Conservation (phyloP, 2,329 filamentous ascomycete genomes). For the Macroventuria anomochaeta region DNA sequence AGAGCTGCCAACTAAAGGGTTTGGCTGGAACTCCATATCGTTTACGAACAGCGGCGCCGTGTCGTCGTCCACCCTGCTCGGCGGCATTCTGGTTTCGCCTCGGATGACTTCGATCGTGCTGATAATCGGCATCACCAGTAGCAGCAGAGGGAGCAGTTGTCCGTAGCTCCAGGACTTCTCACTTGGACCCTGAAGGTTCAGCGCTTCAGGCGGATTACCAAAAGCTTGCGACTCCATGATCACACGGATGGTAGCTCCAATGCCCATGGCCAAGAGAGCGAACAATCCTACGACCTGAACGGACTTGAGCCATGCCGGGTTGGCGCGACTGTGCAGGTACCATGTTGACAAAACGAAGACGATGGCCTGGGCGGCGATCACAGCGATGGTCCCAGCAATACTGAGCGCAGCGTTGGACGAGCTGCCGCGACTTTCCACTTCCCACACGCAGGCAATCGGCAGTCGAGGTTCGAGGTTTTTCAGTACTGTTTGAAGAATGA, state of each 20-base stretch:
- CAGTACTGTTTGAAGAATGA: conserved; percentile 63
- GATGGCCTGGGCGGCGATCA: conserved; percentile 64
- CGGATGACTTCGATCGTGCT: conserved; percentile 65
- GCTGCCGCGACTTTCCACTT: conserved; percentile 48
- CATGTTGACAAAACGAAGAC: conserved; percentile 67
- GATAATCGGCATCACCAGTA: conserved; percentile 66
- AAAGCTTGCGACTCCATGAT: conserved; percentile 67
- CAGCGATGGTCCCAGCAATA: conserved; percentile 65
- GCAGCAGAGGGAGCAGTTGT: conserved; percentile 65
- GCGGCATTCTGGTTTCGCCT: conserved; percentile 56
- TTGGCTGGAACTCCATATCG: conserved; percentile 57
- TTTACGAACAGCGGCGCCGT: conserved; percentile 43
- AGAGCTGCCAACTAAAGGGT: conserved; percentile 51
- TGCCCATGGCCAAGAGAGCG: conserved; percentile 60
- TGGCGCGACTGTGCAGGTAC: conserved; percentile 66
- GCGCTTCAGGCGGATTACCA: conserved; percentile 53
- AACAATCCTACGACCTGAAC: conserved; percentile 62
- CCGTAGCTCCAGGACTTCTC: conserved; percentile 70
- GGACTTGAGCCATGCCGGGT: conserved; percentile 60
- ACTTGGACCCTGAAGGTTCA: conserved; percentile 58
- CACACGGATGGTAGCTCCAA: conserved; percentile 65
- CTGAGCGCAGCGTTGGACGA: conserved; percentile 56
- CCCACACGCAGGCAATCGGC: conserved; percentile 68
- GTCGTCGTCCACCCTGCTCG: conserved; percentile 52
- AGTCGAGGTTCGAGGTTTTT: conserved; percentile 61